Evolutionary conservation across 768 basidiomycete genomes (phyloP), one percentile per base, ranked within the genome.

Genomic region (Lentinus tigrinus): DNA sequence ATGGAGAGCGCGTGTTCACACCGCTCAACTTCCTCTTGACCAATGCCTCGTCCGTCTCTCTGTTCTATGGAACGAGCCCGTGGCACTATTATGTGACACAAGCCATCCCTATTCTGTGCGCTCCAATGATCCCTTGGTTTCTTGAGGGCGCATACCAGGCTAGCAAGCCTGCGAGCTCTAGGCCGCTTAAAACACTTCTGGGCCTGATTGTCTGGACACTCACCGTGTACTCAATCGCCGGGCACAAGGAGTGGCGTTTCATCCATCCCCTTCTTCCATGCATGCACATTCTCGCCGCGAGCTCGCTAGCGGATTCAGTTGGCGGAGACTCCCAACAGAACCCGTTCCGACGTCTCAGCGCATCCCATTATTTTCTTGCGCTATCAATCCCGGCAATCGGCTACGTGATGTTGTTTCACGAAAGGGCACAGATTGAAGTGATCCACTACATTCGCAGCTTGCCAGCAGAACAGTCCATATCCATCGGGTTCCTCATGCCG

Each of bases 191-290:
- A 42, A 76, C 73, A 19, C 77, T 93, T 67, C 70, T 85, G 0
- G 74, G 72, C 3, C 72, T 78, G 24, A 63, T 88, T 2, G 60
- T 74, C 19, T 93, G 90, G 88, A 85, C 88, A 0, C 69, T 87
- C 28, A 65, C 67, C 2, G 69, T 89, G 6, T 94, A 92, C 69
- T 98, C 96, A 8, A 60, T 89, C 3, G 80, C 90, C 2, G 88
- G 89, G 1, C 97, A 99, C 76, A 98, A 98, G 67, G 97, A 99
- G 78, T 98, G 95, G 94, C 81, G 97, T 8, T 98, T 99, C 75
- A 75, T 98, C 7, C 95, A 98, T 63, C 95, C 96, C 0, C 70
- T 98, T 19, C 77, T 98, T 3, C 95, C 97, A 0, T 72, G 93
- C 28, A 74, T 96, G 39, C 88, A 97, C 64, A 63, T 95, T 21